These are phyloP conservation scores for Malania oleifera DNA, from an alignment of 164 flowering plant species.

Conservation along the genomic window DNA sequence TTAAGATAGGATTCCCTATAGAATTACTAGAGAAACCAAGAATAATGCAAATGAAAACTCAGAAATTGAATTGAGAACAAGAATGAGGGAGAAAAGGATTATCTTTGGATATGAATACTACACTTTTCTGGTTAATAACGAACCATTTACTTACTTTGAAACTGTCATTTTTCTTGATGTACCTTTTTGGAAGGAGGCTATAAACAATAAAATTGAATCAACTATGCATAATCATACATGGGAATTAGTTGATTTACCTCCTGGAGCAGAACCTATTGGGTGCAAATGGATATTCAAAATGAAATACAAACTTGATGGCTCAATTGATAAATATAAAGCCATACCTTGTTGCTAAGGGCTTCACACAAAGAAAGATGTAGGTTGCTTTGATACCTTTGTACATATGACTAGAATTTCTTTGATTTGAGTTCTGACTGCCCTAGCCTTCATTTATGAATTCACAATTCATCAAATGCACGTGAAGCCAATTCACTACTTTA, in stretches of 20 bases:
- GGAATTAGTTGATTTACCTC: neutral
- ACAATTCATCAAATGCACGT: neutral
- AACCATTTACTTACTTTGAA: neutral
- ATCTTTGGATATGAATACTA: neutral
- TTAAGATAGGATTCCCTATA: too few species aligned
- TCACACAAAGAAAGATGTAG: neutral
- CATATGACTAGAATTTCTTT: neutral
- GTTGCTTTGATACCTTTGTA: neutral
- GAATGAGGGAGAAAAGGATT: neutral
- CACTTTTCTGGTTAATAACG: neutral
- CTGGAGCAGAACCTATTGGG: neutral
- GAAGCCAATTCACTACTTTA: neutral
- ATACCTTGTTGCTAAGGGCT: neutral
- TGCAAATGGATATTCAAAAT: too few species aligned
- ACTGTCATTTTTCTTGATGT: neutral
- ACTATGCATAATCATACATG: neutral
- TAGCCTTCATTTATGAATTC: neutral
- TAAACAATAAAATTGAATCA: neutral
- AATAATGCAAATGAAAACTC: neutral
- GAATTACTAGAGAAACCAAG: neutral
- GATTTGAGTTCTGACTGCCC: neutral
- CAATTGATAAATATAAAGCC: neutral
- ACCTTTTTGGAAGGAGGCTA: neutral
- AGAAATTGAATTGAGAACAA: neutral
- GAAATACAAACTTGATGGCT: neutral